A percentile compares a stretch with the other conserved stretches of the same genome.
phyloP scores from a whole-genome alignment of 176 grass and related monocot genomes.

The Avena sativa region DNA sequence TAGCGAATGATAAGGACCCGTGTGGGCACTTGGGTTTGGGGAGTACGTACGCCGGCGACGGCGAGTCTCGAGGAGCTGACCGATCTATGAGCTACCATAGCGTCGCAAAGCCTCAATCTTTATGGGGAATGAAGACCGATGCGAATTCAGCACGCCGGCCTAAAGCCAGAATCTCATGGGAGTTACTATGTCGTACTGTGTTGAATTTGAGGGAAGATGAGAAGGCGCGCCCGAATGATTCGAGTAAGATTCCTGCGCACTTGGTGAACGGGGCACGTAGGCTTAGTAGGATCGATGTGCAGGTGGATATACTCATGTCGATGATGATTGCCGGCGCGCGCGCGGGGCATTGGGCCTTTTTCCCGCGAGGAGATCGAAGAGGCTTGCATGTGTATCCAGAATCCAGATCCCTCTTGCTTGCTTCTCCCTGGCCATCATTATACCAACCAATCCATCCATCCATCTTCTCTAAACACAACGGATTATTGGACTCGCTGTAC shows the following conservation, averaged over 20 bases:
- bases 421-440: conserved; percentile 42
- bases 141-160: conserved; percentile 34
- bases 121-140: conserved; percentile 40
- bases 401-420: conserved; percentile 41
- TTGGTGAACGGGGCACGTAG: neutral
- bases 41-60: neutral
- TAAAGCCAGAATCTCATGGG: conserved; percentile 45
- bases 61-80: conserved; percentile 7
- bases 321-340: conserved; percentile 55
- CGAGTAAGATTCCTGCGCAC: conserved; percentile 28
- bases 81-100: neutral
- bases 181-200: too few species aligned
- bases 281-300: neutral
- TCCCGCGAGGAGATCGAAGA: neutral
- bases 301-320: conserved; percentile 18
- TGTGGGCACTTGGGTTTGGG: conserved; percentile 34
- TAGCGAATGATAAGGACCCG: conserved; percentile 46
- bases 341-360: conserved; percentile 10
- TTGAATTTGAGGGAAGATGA: too few species aligned
- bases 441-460: conserved; percentile 8
- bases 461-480: neutral
- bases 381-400: conserved; percentile 56
- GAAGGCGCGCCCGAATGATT: conserved; percentile 38
- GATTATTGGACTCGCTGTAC: too few species aligned
- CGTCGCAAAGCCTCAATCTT: conserved; percentile 46